Evolutionary conservation across 176 grass and related monocot species (phyloP), one percentile per base, ranked within the genome.

Genomic region (Pontederia paniculata): DNA sequence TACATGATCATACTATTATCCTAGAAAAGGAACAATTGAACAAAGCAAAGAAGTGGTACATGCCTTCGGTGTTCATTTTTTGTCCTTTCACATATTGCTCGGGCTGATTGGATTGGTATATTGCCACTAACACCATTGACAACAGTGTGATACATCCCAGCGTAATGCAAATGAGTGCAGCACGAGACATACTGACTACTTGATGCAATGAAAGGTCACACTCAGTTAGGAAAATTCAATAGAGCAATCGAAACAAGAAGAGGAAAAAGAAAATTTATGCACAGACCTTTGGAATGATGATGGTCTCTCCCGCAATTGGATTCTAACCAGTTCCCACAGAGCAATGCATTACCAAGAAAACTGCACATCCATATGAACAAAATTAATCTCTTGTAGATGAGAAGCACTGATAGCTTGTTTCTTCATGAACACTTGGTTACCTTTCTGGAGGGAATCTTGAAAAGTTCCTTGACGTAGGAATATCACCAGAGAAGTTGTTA

Each of bases 391-490:
- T 23, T 17, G 45, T 37, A 37, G 7, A 37, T 37, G 28, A 5
- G 5, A 37, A 37, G 28, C 28, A 37, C 28, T 37, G 28, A 37
- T 37, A 37, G 7, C 5, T 37, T 1, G 28, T n/a, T n/a, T n/a
- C 28, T 0, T 37, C 0, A 37, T 52, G 45, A 22, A 54, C 3
- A 58, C 16, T 43, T 45, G n/a, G n/a, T n/a, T n/a, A 98, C 94
- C 94, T 98, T 75, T 93, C 83, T 21, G 74, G 41, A 28, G 94
- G 80, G 62, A 93, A 97, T 54, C 80, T 88, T 75, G 94, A 82
- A 73, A 98, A 98, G 47, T 98, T 98, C 71, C 73, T 85, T 44
- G 69, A 55, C 0, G 65, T 68, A 46, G 94, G 94, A 54, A 88
- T 45, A 19, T 77, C 61, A 64, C 94, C 94, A 59, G 94, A 85